A percentile compares a stretch with the other conserved stretches of the same genome.
Conservation (phyloP, 306 rosid species). For the Casuarina glauca region DNA sequence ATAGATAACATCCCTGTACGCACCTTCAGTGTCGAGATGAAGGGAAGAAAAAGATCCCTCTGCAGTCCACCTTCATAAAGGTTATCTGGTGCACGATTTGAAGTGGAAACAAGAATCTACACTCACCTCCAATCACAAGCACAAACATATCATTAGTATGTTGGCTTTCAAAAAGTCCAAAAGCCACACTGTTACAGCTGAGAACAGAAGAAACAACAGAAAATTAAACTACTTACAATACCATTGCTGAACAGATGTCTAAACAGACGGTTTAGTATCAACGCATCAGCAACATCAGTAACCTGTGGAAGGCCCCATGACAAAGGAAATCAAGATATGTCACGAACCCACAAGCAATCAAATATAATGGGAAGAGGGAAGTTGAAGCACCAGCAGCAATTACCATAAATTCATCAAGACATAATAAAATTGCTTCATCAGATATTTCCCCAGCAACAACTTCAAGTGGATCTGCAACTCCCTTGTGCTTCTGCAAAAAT, state of each 20-base stretch:
- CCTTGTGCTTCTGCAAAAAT: conserved; percentile 73
- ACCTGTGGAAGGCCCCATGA: conserved; percentile 49
- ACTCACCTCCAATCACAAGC: conserved; percentile 42
- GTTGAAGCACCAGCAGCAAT: background rate
- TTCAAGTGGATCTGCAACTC: conserved; percentile 94
- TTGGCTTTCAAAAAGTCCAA: conserved; percentile 23
- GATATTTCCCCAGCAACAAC: conserved; percentile 88
- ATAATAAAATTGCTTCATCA: conserved; percentile 81
- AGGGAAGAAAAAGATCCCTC: conserved; percentile 92
- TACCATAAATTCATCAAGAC: conserved; percentile 99
- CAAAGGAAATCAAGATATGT: conserved; percentile 24
- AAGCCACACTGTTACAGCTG: conserved; percentile 17
- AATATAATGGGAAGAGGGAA: conserved; percentile 15
- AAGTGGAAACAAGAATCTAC: conserved; percentile 89
- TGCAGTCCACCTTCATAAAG: conserved; percentile 96
- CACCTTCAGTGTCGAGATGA: conserved; percentile 87
- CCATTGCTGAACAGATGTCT: conserved; percentile 78
- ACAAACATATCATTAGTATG: conserved; percentile 20
- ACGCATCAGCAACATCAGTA: conserved; percentile 97
- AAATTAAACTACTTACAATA: conserved; percentile 56
- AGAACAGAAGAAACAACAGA: conserved; percentile 5
- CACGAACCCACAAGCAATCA: conserved; percentile 20
- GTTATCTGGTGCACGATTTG: conserved; percentile 94
- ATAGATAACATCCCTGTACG: conserved; percentile 8
- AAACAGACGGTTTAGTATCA: conserved; percentile 84